Percentiles rank a stretch among this genome's conserved stretches.
phyloP scores from a whole-genome alignment of 2,329 filamentous ascomycete genomes.

The Aschersonia sp. region DNA sequence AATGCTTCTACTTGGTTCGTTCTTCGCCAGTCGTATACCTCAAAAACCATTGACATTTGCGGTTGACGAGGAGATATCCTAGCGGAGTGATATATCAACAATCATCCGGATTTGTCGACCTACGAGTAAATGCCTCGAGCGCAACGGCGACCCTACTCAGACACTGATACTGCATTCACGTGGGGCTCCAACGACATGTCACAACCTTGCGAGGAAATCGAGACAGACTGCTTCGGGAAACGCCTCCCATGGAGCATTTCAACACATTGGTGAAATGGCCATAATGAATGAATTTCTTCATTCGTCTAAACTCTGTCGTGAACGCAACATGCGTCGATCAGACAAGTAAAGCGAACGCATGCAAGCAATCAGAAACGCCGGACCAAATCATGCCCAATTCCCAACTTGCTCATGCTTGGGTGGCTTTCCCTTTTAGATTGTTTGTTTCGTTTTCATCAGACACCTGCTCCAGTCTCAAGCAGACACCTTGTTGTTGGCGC shows the following conservation, averaged over 20 bases:
- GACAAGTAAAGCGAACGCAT: constrained; percentile 13
- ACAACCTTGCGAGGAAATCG: not conserved
- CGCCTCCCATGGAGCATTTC: constrained; percentile 66
- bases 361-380: constrained; percentile 17
- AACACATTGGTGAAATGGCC: constrained; percentile 56
- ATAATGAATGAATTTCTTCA: constrained; percentile 43
- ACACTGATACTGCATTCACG: too few relatives aligned
- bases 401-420: not conserved
- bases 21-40: constrained; percentile 95
- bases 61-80: constrained; percentile 82
- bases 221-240: constrained; percentile 44
- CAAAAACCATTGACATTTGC: constrained; percentile 54
- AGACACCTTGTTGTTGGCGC: constrained; percentile 56
- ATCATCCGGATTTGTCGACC: not conserved
- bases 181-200: not conserved
- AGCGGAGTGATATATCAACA: constrained; percentile 35
- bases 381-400: constrained; percentile 13
- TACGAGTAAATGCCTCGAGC: constrained; percentile 5
- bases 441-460: constrained; percentile 5
- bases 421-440: constrained; percentile 5
- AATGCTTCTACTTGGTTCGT: constrained; percentile 33
- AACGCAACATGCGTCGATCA: constrained; percentile 12
- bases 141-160: too few relatives aligned
- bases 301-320: constrained; percentile 25
- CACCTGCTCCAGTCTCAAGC: constrained; percentile 22